A percentile compares a stretch with the other conserved stretches of the same genome.
These are phyloP conservation scores for Kalmusia sp. DNA, from an alignment of 2,329 filamentous ascomycete genomes.

Conservation along the genomic window DNA sequence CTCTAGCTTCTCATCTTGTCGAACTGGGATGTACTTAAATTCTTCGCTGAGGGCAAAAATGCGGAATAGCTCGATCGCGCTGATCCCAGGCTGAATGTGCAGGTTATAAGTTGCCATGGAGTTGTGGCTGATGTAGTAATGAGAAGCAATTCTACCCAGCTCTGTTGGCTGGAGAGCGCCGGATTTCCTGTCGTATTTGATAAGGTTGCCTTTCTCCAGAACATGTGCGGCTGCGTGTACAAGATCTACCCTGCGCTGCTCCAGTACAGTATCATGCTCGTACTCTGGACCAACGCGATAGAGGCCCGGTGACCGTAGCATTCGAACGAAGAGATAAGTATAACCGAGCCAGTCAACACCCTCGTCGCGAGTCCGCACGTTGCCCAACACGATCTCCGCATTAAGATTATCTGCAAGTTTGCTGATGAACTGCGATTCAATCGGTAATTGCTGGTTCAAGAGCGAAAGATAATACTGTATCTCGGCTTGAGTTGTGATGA, in stretches of 20 bases:
- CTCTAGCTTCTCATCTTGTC: constrained; percentile 97
- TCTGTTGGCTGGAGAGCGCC: constrained; percentile 91
- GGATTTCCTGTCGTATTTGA: constrained; percentile 95
- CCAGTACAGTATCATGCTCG: constrained; percentile 86
- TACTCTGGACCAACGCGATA: constrained; percentile 98
- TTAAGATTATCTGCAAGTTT: constrained; percentile 95
- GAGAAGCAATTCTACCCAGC: constrained; percentile 91
- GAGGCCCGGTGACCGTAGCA: constrained; percentile 92
- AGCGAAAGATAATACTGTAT: constrained; percentile 97
- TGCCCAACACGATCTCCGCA: constrained; percentile 93
- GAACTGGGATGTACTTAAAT: constrained; percentile 98
- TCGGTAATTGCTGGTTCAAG: constrained; percentile 95
- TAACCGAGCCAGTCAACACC: constrained; percentile 99
- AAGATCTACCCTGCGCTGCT: constrained; percentile 97
- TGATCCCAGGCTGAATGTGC: constrained; percentile 91
- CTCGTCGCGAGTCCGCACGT: constrained; percentile 88
- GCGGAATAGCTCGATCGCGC: constrained; percentile 93
- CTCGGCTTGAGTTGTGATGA: constrained; percentile 93
- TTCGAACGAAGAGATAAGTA: constrained; percentile 96
- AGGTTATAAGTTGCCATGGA: constrained; percentile 98
- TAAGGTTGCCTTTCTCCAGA: constrained; percentile 83
- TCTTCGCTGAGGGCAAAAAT: constrained; percentile 96
- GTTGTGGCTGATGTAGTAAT: constrained; percentile 96
- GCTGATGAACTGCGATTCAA: constrained; percentile 94
- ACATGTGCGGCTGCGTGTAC: constrained; percentile 91